Percentiles rank a stretch among this genome's conserved stretches.
phyloP scores from a whole-genome alignment of 2,329 filamentous ascomycete genomes.

The Amauroascus verrucosus region DNA sequence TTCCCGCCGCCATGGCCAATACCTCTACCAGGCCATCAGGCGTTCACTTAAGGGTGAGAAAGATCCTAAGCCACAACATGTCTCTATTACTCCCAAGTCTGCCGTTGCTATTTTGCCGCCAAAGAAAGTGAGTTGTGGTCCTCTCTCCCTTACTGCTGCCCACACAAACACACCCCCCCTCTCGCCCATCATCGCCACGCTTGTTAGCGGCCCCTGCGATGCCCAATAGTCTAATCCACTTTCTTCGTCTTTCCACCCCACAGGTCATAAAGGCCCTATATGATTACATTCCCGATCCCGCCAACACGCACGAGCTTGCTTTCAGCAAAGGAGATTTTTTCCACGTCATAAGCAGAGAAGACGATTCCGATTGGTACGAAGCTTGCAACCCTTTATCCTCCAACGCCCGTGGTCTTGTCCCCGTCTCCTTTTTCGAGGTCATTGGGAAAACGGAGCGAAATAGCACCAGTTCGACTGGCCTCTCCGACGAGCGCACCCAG shows the following conservation, averaged over 20 bases:
- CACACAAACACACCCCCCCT: conserved; percentile 8
- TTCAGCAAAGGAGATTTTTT: conserved; percentile 97
- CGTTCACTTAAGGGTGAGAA: conserved; percentile 87
- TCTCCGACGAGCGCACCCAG: conserved; percentile 31
- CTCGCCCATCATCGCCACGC: background rate
- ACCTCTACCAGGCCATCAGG: conserved; percentile 55
- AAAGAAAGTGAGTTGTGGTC: conserved; percentile 60
- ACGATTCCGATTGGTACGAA: conserved; percentile 95
- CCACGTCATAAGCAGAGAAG: conserved; percentile 90
- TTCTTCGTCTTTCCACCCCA: conserved; percentile 5
- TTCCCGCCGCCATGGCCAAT: conserved; percentile 1
- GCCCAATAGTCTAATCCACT: conserved; percentile 17
- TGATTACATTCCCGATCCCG: conserved; percentile 67
- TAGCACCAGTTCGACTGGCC: conserved; percentile 62
- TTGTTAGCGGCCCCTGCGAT: conserved; percentile 12
- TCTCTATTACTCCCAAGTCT: conserved; percentile 72
- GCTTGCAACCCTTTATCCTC: conserved; percentile 85
- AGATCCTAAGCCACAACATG: conserved; percentile 54
- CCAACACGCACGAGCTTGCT: conserved; percentile 61
- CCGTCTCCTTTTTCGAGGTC: conserved; percentile 85
- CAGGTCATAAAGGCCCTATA: conserved; percentile 92
- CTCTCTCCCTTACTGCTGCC: conserved; percentile 11
- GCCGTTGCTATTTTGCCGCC: conserved; percentile 81
- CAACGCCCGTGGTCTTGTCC: conserved; percentile 80
- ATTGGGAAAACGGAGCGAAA: conserved; percentile 87